Evolutionary conservation across 495 filamentous ascomycete genomes (phyloP).

Genomic region (Podospora pseudocomata): DNA sequence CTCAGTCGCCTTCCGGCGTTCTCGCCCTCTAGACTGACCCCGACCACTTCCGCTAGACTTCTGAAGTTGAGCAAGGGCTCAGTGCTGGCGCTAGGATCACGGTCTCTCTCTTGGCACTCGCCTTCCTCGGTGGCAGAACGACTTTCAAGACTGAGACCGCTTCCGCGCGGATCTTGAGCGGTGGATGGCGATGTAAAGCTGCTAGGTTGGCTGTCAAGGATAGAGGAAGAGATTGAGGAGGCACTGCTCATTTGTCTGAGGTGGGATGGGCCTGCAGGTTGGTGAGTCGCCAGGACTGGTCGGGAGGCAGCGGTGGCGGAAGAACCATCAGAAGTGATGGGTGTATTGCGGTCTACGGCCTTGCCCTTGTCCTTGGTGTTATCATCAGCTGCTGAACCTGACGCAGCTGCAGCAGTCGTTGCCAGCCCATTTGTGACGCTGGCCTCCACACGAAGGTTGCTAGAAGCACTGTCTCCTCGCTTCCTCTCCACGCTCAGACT

Average conservation of each 20-base stretch:
- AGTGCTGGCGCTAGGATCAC: conserved; percentile 50
- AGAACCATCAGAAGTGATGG: conserved; percentile 19
- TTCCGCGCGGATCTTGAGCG: conserved; percentile 47
- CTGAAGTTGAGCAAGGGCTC: conserved; percentile 92
- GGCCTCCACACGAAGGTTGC: conserved; percentile 46
- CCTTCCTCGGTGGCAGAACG: conserved; percentile 40
- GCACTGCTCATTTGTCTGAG: conserved; percentile 77
- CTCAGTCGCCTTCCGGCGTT: conserved; percentile 31
- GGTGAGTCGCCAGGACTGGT: conserved; percentile 41
- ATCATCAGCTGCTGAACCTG: conserved; percentile 17
- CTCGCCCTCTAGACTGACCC: conserved; percentile 46
- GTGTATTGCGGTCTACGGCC: conserved; percentile 58
- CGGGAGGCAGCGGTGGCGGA: conserved; percentile 24
- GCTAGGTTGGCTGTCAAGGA: conserved; percentile 61
- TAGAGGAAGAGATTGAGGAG: conserved; percentile 74
- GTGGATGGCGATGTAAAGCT: conserved; percentile 44
- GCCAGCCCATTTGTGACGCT: conserved; percentile 34
- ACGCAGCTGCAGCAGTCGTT: conserved; percentile 19
- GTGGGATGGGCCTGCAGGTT: conserved; percentile 56
- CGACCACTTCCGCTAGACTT: conserved; percentile 82
- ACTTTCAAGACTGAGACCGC: conserved; percentile 37
- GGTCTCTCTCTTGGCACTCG: conserved; percentile 37
- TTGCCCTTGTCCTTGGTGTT: conserved; percentile 69
- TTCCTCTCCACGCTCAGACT: conserved; percentile 50
- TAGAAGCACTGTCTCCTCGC: conserved; percentile 53